A percentile compares a stretch with the other conserved stretches of the same genome.
These are phyloP conservation scores for Cicer yamashitae DNA, from an alignment of 306 rosid genomes.

Conservation along the genomic window DNA sequence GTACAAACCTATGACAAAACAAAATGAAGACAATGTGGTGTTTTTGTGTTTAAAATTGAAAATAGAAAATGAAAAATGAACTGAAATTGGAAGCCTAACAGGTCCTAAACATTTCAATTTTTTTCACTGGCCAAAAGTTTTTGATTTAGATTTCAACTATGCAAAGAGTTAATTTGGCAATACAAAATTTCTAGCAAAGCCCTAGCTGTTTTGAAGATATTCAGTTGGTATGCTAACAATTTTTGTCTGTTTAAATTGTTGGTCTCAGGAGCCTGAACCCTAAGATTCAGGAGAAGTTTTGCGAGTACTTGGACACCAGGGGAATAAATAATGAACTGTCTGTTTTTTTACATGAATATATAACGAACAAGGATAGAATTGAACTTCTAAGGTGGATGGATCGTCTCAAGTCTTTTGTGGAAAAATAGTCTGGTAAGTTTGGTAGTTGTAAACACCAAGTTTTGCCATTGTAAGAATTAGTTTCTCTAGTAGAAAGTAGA, in stretches of 20 bases:
- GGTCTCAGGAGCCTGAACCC: constrained; percentile 62
- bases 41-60: background rate
- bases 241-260: constrained; percentile 34
- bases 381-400: constrained; percentile 77
- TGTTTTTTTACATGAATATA: constrained; percentile 70
- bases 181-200: background rate
- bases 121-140: background rate
- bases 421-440: constrained; percentile 50
- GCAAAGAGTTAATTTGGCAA: background rate
- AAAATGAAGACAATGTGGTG: background rate
- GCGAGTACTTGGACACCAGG: constrained; percentile 64
- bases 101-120: background rate
- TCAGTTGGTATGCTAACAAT: constrained; percentile 26
- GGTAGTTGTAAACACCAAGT: constrained; percentile 1
- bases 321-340: constrained; percentile 73
- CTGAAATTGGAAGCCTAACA: background rate
- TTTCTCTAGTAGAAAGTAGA: constrained; percentile 7
- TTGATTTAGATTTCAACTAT: background rate
- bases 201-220: constrained; percentile 33
- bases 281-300: constrained; percentile 55
- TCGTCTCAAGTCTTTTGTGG: constrained; percentile 63
- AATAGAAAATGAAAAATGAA: background rate
- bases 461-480: constrained; percentile 37
- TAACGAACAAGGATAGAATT: constrained; percentile 83
- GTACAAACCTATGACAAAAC: background rate